Base-by-base conservation (phyloP, 192 early-diverging fungal genomes). In the Haplosporangium gracile region DNA sequence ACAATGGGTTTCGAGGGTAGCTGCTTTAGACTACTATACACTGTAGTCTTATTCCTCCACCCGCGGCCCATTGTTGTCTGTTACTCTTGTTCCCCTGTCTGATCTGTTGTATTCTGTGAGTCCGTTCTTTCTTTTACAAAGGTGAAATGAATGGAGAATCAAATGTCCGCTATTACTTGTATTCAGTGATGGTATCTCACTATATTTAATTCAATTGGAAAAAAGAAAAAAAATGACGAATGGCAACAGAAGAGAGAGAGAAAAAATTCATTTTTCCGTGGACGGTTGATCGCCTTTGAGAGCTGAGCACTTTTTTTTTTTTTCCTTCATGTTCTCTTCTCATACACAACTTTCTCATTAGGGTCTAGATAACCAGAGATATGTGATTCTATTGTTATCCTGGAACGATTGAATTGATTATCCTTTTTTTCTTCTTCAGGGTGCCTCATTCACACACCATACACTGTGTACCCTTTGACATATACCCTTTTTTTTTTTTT, bases 241-340 rank as follows among this genome's bases (percentile, higher is more conserved):
- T 20, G 42, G 11, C 7, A 49, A 29, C 20, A 24, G 42, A 72
- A 10, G 42, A 72, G 9, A 9, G n/a, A 40, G 15, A 18, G 38
- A 24, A 40, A 20, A 40, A 24, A 70, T 40, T 42, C 69, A 70
- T 70, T 42, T 42, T 45, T 72, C 43, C 40, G 71, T 45, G 71
- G 40, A 72, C 45, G 71, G 43, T 45, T 47, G 60, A 65, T 65
- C 60, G 26, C 32, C 60, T 3, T 65, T 65, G 60, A 65, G 60
- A 65, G 60, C 60, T 65, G 60, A 65, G 60, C 60, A 65, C 60
- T 32, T 65, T 65, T 60, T 60, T 60, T 26, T 60, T 11, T 60
- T 7, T 57, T 49, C 4, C n/a, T n/a, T n/a, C n/a, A n/a, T 57
- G 20, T 57, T 57, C 24, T 60, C 7, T 15, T 32, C 24, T 20